Percentiles rank a stretch among this genome's conserved stretches.
Conservation (phyloP, 2,329 filamentous ascomycete species). For the Apiospora sp. region DNA sequence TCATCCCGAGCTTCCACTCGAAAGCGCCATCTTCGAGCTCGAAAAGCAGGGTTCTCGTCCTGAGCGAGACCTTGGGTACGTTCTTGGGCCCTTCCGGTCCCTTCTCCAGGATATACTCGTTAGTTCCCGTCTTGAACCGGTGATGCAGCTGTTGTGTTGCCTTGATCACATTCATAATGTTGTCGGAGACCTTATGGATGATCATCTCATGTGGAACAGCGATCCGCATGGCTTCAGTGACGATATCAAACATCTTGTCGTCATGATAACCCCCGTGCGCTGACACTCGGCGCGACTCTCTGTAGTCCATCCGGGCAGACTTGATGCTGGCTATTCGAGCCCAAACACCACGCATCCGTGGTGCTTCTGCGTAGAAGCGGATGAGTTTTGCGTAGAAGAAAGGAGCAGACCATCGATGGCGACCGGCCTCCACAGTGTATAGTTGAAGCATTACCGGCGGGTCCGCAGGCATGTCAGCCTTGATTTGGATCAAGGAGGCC, state of each 20-base stretch:
- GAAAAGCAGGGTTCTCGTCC: conserved; percentile 83
- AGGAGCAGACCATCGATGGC: conserved; percentile 86
- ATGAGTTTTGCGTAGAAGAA: conserved; percentile 80
- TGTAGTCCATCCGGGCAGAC: conserved; percentile 78
- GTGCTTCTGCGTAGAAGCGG: conserved; percentile 87
- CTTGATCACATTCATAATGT: conserved; percentile 87
- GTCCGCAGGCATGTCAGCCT: conserved; percentile 86
- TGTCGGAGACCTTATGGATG: conserved; percentile 91
- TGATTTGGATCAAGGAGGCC: conserved; percentile 82
- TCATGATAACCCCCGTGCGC: conserved; percentile 65
- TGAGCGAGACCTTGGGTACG: conserved; percentile 85
- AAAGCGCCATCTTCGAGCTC: conserved; percentile 96
- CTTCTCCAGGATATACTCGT: conserved; percentile 89
- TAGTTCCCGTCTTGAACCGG: conserved; percentile 85
- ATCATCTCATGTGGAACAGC: conserved; percentile 92
- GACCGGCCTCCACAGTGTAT: conserved; percentile 81
- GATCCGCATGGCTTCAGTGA: conserved; percentile 84
- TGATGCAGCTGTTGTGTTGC: conserved; percentile 91
- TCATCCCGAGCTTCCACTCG: conserved; percentile 95
- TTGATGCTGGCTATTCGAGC: conserved; percentile 87
- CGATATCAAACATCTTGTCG: conserved; percentile 85
- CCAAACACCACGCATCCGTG: conserved; percentile 85
- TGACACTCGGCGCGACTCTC: conserved; percentile 76
- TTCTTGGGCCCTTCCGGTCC: conserved; percentile 84
- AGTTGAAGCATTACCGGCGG: conserved; percentile 92